Percentiles rank a stretch among this genome's conserved stretches.
These are phyloP conservation scores for Monosporascus sp. DNA, from an alignment of 2,329 filamentous ascomycete species.

Conservation along the genomic window DNA sequence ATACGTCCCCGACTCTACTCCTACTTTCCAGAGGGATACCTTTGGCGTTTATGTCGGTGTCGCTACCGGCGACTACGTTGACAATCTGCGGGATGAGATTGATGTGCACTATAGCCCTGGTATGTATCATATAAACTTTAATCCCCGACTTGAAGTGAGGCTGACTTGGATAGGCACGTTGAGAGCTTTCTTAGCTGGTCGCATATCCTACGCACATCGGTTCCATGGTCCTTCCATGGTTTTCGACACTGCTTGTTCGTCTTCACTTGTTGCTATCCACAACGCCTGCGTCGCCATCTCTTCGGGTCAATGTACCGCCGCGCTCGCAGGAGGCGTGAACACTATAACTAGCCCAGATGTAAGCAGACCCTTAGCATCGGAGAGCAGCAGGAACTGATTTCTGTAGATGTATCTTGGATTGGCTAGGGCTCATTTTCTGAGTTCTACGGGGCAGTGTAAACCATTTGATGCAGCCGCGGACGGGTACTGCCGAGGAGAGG, in stretches of 20 bases:
- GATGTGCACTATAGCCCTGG: constrained; percentile 25
- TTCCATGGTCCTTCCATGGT: constrained; percentile 20
- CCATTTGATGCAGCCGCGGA: constrained; percentile 9
- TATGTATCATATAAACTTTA: background rate
- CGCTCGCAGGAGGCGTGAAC: constrained; percentile 16
- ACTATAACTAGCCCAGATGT: constrained; percentile 14
- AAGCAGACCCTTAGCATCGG: background rate
- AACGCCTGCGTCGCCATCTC: constrained; percentile 18
- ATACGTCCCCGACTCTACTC: constrained; percentile 18
- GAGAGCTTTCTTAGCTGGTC: constrained; percentile 12
- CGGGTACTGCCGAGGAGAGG: constrained; percentile 11
- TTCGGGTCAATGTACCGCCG: constrained; percentile 11
- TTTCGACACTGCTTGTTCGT: constrained; percentile 28
- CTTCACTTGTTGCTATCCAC: constrained; percentile 25
- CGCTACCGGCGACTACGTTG: constrained; percentile 23
- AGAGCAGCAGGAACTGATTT: background rate
- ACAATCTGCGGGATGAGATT: constrained; percentile 22
- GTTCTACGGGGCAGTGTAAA: constrained; percentile 7
- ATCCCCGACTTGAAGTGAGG: background rate
- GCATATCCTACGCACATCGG: constrained; percentile 23
- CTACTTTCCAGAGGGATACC: constrained; percentile 13
- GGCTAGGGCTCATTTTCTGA: constrained; percentile 10
- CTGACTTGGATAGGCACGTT: constrained; percentile 5
- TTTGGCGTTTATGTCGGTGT: constrained; percentile 27
- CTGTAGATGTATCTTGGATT: constrained; percentile 14